A percentile compares a stretch with the other conserved stretches of the same genome.
Evolutionary conservation across 2,329 filamentous ascomycete genomes (phyloP).

Genomic region (Cladosporium colombiae): DNA sequence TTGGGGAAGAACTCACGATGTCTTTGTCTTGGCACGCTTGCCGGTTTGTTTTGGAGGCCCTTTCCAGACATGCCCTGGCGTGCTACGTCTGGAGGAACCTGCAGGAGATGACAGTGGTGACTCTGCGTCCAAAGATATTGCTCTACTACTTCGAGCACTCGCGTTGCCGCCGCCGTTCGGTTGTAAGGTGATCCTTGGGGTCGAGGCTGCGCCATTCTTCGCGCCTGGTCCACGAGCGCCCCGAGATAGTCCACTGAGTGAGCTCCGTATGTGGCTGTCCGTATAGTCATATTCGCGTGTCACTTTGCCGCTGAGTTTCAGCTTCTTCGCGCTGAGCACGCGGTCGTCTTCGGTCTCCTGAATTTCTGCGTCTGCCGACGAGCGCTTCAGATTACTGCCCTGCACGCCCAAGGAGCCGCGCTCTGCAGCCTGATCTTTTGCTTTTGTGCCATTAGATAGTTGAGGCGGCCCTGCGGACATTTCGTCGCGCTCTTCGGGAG

Average conservation of each 20-base stretch:
- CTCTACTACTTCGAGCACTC: constrained; percentile 29
- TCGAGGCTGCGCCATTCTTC: constrained; percentile 26
- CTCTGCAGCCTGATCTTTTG: constrained; percentile 32
- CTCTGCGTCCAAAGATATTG: constrained; percentile 31
- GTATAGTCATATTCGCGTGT: constrained; percentile 33
- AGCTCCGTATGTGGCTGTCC: constrained; percentile 36
- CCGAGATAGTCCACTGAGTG: neutral
- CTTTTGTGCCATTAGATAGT: constrained; percentile 26
- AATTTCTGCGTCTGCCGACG: constrained; percentile 38
- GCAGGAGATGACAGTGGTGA: constrained; percentile 38
- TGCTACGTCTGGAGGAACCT: constrained; percentile 32
- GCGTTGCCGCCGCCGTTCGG: constrained; percentile 28
- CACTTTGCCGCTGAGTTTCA: constrained; percentile 34
- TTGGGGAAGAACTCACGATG: constrained; percentile 38
- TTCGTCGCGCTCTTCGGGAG: constrained; percentile 22
- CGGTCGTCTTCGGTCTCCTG: constrained; percentile 32
- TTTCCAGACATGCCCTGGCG: constrained; percentile 30
- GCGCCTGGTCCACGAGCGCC: constrained; percentile 20
- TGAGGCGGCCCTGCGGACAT: constrained; percentile 18
- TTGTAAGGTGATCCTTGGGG: constrained; percentile 28
- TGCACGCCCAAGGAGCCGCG: constrained; percentile 28
- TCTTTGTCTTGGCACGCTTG: constrained; percentile 42
- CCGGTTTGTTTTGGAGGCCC: constrained; percentile 29
- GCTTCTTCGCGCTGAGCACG: constrained; percentile 36
- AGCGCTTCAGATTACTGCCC: constrained; percentile 35